Evolutionary conservation across 2,329 filamentous ascomycete genomes (phyloP), one percentile per base, ranked within the genome.

Genomic region (Fusarium tanahbumbuense): DNA sequence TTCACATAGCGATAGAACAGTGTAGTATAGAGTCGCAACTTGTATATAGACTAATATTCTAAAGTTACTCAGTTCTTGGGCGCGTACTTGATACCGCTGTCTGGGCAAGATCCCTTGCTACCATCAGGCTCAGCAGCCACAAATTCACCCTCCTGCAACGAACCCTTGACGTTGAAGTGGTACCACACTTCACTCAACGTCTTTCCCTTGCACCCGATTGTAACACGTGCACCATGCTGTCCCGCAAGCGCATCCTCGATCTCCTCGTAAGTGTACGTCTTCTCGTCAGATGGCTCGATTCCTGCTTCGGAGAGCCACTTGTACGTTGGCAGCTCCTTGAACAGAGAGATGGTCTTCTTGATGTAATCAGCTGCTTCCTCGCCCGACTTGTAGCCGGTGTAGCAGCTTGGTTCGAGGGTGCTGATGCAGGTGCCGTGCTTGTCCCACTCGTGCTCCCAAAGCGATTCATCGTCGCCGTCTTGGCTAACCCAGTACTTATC

Each of bases 381-480:
- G 13, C 87, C 87, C 0, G 86, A 80, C 56, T 84, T 78, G 77
- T 92, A 91, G 71, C 82, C 76, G 5, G 81, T 79, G 80, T 93
- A 94, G 82, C 92, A 94, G 20, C 80, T 79, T 0, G 91, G 86
- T 47, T 91, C 83, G 3, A 93, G 84, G 0, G 92, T 94, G 73
- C 84, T 89, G 69, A 93, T 88, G 79, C 91, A 93, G n/a, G 84
- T 86, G 58, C 92, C 92, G 76, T 94, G 92, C 78, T 92, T 93
- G 70, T 83, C 82, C 88, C 89, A 93, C 78, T 93, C 91, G 77
- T 93, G 91, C 77, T 91, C 83, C 91, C 91, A 94, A 66, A 94
- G 86, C 12, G 81, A 81, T 72, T 91, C 86, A 67, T 91, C 87
- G 30, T 89, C 79, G 56, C 90, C 90, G 53, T 86, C 76, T 77